Evolutionary conservation across 1,139 yeast genomes (phyloP).

Genomic region (Candida sanyaensis): DNA sequence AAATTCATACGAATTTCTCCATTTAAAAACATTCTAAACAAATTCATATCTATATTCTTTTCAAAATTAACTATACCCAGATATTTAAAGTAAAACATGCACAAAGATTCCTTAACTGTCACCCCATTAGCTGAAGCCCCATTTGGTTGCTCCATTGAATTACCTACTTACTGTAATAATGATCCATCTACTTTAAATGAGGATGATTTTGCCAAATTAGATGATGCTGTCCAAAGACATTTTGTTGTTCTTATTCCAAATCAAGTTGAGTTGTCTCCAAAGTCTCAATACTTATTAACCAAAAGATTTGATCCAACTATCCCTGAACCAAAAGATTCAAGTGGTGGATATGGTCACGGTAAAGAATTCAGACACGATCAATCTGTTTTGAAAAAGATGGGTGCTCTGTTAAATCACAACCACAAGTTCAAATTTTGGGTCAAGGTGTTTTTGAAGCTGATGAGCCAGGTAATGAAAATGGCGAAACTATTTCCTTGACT

Average conservation of each 20-base stretch:
- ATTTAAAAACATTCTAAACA: background rate
- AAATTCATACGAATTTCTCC: background rate
- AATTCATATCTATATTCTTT: too few relatives aligned
- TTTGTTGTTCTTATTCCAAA: slow-evolving; percentile 74
- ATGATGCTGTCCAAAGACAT: slow-evolving; percentile 63
- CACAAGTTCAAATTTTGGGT: slow-evolving; percentile 88
- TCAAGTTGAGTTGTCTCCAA: slow-evolving; percentile 65
- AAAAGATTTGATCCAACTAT: slow-evolving; percentile 77
- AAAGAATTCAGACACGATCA: slow-evolving; percentile 78
- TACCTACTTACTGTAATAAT: slow-evolving; percentile 64
- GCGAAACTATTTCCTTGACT: slow-evolving; percentile 60
- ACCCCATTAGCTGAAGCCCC: slow-evolving; percentile 53
- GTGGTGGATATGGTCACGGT: slow-evolving; percentile 73
- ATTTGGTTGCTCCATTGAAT: slow-evolving; percentile 65
- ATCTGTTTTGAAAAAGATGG: slow-evolving; percentile 80
- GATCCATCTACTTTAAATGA: slow-evolving; percentile 77
- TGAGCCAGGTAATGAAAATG: slow-evolving; percentile 65
- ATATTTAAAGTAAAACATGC: slow-evolving; percentile 17
- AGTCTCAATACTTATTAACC: slow-evolving; percentile 73
- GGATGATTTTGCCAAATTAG: slow-evolving; percentile 60
- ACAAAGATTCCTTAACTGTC: slow-evolving; percentile 29
- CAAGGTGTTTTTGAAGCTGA: slow-evolving; percentile 73
- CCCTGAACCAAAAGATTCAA: slow-evolving; percentile 42
- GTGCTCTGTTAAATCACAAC: slow-evolving; percentile 73
- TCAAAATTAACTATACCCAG: too few relatives aligned